Base-by-base conservation (phyloP, 306 rosid species). In the Gleditsia sinensis region DNA sequence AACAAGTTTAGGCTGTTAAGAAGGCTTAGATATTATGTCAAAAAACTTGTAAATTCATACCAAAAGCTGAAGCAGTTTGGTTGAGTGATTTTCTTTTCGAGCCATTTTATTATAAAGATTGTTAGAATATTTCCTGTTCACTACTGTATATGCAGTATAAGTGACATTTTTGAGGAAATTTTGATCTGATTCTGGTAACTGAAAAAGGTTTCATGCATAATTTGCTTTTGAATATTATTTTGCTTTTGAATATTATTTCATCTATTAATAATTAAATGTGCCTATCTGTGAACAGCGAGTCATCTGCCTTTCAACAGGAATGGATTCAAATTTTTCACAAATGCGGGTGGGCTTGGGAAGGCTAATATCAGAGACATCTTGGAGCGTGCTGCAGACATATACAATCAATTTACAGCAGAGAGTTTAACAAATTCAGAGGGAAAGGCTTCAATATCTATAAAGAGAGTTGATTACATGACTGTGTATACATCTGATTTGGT, bases 231-330 rank as follows among this genome's bases (percentile, higher is more conserved):
- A 62, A 62, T 62, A 7, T 30, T 37, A 34, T 14, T 9, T 17
- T 39, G 40, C 9, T 36, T 60, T 58, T 71, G 62, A 62, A 62
- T 62, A 7, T 30, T 37, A 62, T 24, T 51, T 77, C 46, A 17
- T 46, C 57, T 58, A 40, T 57, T 80, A 74, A 76, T 55, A 67
- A 36, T 77, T 51, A 14, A 68, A 42, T 77, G 8, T 65, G 54
- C n/a, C 16, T 59, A 17, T 48, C 55, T 77, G 75, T 83, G 83
- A 81, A 81, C 91, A 90, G 98, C 97, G 40, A 94, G 98, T 83
- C 98, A 94, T 81, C 91, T 94, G 75, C 98, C 98, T 49, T 94
- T 81, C 86, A 91, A 94, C 90, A 78, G 98, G 74, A 94, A 94
- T 78, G 97, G 98, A 72, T 91, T 94, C 82, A 91, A 90, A 78